Conservation (phyloP, 2,329 filamentous ascomycete genomes). For the Calonectria henricotiae region DNA sequence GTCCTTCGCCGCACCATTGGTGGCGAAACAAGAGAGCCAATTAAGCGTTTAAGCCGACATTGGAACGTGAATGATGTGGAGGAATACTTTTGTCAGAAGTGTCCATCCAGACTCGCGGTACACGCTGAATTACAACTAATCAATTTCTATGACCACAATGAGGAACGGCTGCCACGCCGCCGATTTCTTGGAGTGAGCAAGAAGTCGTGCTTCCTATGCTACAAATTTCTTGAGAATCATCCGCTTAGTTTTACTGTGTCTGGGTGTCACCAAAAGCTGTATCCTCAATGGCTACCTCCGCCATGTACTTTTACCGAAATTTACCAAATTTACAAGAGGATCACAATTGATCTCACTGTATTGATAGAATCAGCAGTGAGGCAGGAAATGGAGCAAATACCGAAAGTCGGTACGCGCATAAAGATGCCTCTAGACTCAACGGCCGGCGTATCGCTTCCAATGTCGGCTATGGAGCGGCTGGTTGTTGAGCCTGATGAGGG, state of each 20-base stretch:
- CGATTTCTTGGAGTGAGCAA: slow-evolving; percentile 2
- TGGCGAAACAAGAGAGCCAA: neutral
- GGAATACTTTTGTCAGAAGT: neutral
- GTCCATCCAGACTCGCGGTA: neutral
- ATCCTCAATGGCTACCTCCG: neutral
- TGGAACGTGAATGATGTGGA: neutral
- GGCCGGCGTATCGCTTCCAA: neutral
- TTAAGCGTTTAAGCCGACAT: neutral
- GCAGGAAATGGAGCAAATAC: neutral
- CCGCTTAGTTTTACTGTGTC: neutral
- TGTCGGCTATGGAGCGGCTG: too few relatives aligned
- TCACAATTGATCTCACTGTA: neutral
- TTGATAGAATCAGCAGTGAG: neutral
- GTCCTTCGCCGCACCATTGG: neutral
- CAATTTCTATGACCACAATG: neutral
- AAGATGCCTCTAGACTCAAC: neutral
- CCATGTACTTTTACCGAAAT: neutral
- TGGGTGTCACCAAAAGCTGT: slow-evolving; percentile 5
- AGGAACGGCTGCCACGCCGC: neutral
- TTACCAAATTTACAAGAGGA: neutral
- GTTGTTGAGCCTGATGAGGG: neutral
- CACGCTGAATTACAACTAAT: slow-evolving; percentile 2
- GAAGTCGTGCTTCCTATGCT: neutral
- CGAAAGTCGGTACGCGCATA: neutral
- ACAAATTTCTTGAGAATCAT: neutral